Percentiles rank a stretch among this genome's conserved stretches.
Evolutionary conservation across 2,329 filamentous ascomycete genomes (phyloP).

Genomic region (Eurotiales sp.): DNA sequence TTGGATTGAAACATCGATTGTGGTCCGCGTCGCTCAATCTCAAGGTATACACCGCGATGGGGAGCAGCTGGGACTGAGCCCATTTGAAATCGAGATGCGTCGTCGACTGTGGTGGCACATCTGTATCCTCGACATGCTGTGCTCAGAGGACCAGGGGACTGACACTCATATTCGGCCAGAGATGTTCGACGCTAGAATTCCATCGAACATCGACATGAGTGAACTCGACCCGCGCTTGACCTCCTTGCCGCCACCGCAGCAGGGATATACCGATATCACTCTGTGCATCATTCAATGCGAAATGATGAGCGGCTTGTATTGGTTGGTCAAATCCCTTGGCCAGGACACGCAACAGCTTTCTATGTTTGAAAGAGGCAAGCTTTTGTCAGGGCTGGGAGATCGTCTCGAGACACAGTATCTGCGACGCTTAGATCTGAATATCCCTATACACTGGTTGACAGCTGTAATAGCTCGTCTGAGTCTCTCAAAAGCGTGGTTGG

Average conservation of each 20-base stretch:
- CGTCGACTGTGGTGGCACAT: constrained; percentile 10
- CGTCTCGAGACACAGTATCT: constrained; percentile 21
- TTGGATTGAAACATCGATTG: neutral
- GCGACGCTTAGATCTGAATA: constrained; percentile 33
- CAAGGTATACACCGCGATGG: constrained; percentile 51
- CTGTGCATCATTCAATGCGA: constrained; percentile 20
- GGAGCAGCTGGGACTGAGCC: constrained; percentile 47
- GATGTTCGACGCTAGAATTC: constrained; percentile 17
- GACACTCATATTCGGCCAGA: neutral
- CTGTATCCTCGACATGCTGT: constrained; percentile 4
- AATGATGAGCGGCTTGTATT: constrained; percentile 17
- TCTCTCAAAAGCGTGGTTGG: constrained; percentile 64
- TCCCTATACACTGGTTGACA: constrained; percentile 57
- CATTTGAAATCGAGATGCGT: constrained; percentile 47
- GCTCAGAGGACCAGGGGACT: constrained; percentile 6
- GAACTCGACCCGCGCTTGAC: neutral
- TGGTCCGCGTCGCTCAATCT: neutral
- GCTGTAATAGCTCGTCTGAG: constrained; percentile 62
- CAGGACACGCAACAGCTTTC: neutral
- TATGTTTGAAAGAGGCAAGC: constrained; percentile 16
- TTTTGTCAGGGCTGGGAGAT: constrained; percentile 26
- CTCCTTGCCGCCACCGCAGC: neutral
- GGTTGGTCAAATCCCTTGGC: constrained; percentile 9
- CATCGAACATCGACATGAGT: neutral
- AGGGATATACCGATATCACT: constrained; percentile 20